Evolutionary conservation across 2,329 filamentous ascomycete genomes (phyloP).

Genomic region (Purpureocillium lavendulum): DNA sequence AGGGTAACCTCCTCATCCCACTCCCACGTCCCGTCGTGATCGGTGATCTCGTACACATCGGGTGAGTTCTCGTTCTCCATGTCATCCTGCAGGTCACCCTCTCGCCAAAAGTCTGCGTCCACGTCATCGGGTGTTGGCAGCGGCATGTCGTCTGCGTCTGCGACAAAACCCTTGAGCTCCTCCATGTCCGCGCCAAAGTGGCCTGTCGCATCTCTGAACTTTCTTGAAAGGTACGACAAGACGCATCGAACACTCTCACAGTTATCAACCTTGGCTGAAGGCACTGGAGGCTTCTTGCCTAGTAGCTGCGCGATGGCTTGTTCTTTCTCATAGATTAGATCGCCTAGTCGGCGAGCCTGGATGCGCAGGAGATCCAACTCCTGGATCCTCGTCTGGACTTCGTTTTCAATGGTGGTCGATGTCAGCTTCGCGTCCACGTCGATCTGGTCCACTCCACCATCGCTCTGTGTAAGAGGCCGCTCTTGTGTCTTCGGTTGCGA

Average conservation of each 20-base stretch:
- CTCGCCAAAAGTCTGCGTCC: neutral
- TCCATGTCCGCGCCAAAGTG: constrained; percentile 10
- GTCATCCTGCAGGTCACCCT: neutral
- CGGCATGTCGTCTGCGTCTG: neutral
- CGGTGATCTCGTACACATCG: neutral
- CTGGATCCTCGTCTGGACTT: constrained; percentile 31
- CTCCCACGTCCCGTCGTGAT: neutral
- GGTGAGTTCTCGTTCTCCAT: neutral
- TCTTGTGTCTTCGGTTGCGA: neutral
- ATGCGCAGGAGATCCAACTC: constrained; percentile 34
- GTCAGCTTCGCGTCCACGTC: too few relatives aligned
- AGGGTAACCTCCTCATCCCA: neutral
- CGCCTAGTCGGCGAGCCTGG: constrained; percentile 31
- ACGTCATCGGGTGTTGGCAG: constrained; percentile 1
- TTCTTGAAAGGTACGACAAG: constrained; percentile 27
- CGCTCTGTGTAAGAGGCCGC: too few relatives aligned
- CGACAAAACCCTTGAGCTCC: constrained; percentile 2
- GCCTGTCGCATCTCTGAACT: constrained; percentile 23
- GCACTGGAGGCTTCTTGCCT: constrained; percentile 15
- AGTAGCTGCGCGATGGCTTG: constrained; percentile 26
- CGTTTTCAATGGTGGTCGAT: constrained; percentile 13
- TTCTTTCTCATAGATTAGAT: constrained; percentile 34
- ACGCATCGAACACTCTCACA: constrained; percentile 26
- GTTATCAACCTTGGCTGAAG: constrained; percentile 7
- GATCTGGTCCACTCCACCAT: too few relatives aligned